Conservation (phyloP, 331 rosid genomes). For the Cydonia oblonga region DNA sequence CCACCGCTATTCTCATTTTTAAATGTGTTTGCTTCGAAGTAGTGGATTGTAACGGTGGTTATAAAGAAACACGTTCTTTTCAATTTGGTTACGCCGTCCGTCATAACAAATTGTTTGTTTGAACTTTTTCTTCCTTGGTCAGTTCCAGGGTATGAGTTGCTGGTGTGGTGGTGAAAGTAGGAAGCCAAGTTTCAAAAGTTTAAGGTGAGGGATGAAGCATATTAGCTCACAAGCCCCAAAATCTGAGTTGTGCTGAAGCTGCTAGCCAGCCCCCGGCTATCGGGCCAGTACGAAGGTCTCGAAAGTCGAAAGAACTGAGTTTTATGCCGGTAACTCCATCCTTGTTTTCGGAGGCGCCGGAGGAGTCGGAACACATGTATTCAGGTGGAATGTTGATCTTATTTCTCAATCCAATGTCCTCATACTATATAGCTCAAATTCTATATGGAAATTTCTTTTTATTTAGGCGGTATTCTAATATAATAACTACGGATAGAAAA, state of each 20-base stretch:
- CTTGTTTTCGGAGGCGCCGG: conserved; percentile 77
- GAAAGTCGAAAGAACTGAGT: conserved; percentile 22
- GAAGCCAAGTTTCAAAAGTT: conserved; percentile 44
- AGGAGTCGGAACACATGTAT: conserved; percentile 57
- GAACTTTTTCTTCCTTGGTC: not conserved
- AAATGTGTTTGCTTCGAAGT: too few species aligned
- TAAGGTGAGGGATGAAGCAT: conserved; percentile 62
- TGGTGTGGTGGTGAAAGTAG: conserved; percentile 57
- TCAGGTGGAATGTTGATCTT: conserved; percentile 31
- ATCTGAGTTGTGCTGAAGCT: conserved; percentile 57
- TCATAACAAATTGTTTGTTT: too few species aligned
- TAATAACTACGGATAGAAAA: too few species aligned
- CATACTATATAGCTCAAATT: too few species aligned
- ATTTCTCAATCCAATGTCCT: too few species aligned
- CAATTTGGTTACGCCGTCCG: too few species aligned
- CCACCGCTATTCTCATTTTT: too few species aligned
- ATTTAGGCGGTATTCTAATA: too few species aligned
- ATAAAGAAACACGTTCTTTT: too few species aligned
- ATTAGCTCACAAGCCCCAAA: not conserved
- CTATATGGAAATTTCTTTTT: too few species aligned
- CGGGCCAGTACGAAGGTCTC: conserved; percentile 49
- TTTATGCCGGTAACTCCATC: conserved; percentile 48
- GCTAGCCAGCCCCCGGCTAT: conserved; percentile 57
- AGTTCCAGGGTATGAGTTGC: conserved; percentile 54
- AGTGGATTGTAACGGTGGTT: too few species aligned